A percentile compares a stretch with the other conserved stretches of the same genome.
Evolutionary conservation across 495 filamentous ascomycete genomes (phyloP).

Genomic region (Entonaema liquescens): DNA sequence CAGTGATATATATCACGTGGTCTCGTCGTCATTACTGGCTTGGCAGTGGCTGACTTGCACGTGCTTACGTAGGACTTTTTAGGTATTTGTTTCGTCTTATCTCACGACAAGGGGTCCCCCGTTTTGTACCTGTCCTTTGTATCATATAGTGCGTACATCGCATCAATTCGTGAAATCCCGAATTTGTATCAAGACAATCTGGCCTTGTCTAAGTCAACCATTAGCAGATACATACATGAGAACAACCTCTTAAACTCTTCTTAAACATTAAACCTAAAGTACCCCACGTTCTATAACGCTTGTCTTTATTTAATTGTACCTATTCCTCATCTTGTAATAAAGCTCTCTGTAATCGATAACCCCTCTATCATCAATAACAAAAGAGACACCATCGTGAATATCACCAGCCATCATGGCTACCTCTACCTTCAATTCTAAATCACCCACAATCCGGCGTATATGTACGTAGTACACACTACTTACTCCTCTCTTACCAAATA

Average conservation of each 20-base stretch:
- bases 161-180: neutral
- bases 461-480: slow-evolving; percentile 57
- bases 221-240: neutral
- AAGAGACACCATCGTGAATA: slow-evolving; percentile 12
- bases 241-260: neutral
- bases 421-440: slow-evolving; percentile 74
- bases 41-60: neutral
- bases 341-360: slow-evolving; percentile 19
- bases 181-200: neutral
- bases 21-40: neutral
- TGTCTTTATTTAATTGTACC: neutral
- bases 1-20: neutral
- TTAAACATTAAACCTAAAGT: neutral
- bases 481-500: slow-evolving; percentile 22
- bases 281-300: neutral
- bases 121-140: neutral
- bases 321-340: slow-evolving; percentile 7
- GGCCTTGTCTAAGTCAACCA: neutral
- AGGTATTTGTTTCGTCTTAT: neutral
- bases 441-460: slow-evolving; percentile 82
- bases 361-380: slow-evolving; percentile 16
- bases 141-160: neutral
- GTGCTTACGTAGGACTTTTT: neutral
- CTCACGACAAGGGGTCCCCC: neutral
- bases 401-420: slow-evolving; percentile 44